These are phyloP conservation scores for Sugiyamaella smithiae DNA, from an alignment of 805 yeast genomes.

Conservation along the genomic window DNA sequence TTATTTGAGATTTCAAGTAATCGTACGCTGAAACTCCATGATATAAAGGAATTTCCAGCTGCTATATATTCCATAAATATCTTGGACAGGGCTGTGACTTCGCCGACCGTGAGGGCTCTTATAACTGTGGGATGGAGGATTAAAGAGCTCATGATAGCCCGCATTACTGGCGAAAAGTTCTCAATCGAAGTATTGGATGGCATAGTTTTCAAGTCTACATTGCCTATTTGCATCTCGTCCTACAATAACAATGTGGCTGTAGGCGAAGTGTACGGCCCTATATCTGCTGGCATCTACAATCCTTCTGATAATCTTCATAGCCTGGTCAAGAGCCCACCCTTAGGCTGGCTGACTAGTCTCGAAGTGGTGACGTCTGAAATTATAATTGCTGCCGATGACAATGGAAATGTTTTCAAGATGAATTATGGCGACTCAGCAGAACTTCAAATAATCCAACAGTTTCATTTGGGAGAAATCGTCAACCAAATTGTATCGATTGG, in stretches of 20 bases:
- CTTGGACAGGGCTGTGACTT: neutral
- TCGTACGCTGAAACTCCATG: neutral
- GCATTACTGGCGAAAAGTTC: neutral
- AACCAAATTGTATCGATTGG: neutral
- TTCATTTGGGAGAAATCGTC: neutral
- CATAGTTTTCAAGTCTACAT: neutral
- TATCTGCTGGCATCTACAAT: neutral
- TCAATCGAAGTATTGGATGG: neutral
- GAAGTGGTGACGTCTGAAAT: neutral
- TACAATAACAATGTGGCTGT: constrained; percentile 1
- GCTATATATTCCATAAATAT: neutral
- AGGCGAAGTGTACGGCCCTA: neutral
- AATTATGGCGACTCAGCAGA: neutral
- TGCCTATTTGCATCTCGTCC: constrained; percentile 3
- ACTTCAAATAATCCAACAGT: neutral
- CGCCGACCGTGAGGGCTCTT: neutral
- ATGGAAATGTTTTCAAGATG: neutral
- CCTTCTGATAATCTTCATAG: neutral
- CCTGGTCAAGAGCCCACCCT: no score
- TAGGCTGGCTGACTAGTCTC: neutral
- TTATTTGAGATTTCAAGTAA: neutral
- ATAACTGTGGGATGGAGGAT: neutral
- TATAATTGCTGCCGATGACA: neutral
- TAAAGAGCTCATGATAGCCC: neutral
- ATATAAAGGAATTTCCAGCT: neutral